Base-by-base conservation (phyloP, 192 early-diverging fungal genomes). In the Dimargaris xerosporica region DNA sequence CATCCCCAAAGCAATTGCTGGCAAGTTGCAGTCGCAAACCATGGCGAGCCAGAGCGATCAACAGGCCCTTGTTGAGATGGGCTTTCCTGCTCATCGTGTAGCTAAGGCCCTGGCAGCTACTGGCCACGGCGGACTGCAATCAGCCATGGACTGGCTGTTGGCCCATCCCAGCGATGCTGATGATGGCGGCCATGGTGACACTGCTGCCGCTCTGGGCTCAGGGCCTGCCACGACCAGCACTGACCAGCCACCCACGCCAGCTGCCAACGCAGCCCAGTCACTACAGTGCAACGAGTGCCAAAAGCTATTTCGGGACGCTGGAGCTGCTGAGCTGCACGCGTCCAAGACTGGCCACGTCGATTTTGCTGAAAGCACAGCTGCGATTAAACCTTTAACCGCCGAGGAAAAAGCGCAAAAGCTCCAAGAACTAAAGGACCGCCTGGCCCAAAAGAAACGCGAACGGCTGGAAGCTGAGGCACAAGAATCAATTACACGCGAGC, bases 331-430 rank as follows among this genome's bases (percentile, higher is more conserved):
- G 60, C 65, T 75, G 54, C 88, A 88, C 58, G 88, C 85, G 48
- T 69, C 78, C 28, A 82, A 83, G 60, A 79, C 82, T 0, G 72
- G 75, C 0, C 85, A 91, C 71, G 62, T 66, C 21, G 81, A 84
- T 67, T 88, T 88, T 69, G 63, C 71, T 25, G 84, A 91, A 61
- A 78, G 76, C 51, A 82, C 76, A 3, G 74, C 82, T 28, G 76
- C 66, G 0, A 80, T 88, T 51, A 80, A 84, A 69, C 85, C 88
- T 25, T 69, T 91, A 19, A 82, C 82, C 11, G 82, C 77, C 19
- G 86, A 86, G 31, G 88, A 91, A 61, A 89, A 89, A 74, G 69
- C 67, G 54, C 66, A 69, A 13, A 87, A 85, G 65, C 69, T 88
- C 2, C 73, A 64, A 15, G 81, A 84, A 39, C 64, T 89, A 25